Evolutionary conservation across 163 green algal species (phyloP).

Genomic region (Prototheca wickerhamii): DNA sequence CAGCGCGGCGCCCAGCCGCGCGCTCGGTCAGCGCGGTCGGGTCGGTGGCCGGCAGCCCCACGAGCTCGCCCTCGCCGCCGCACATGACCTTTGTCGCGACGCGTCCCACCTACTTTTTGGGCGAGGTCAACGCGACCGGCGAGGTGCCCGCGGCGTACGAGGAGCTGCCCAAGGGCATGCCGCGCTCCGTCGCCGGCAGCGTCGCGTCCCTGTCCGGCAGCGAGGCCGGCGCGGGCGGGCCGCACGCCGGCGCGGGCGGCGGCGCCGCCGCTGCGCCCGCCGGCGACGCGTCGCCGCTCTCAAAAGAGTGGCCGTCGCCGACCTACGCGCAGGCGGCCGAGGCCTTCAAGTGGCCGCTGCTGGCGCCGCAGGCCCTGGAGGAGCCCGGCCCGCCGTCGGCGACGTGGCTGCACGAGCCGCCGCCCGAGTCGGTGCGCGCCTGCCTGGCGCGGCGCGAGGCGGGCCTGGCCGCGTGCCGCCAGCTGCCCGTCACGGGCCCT

Average conservation of each 20-base stretch:
- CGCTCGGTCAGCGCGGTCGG: too few relatives aligned
- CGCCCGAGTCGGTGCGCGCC: neutral
- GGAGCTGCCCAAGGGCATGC: neutral
- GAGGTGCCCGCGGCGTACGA: too few relatives aligned
- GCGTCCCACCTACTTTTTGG: too few relatives aligned
- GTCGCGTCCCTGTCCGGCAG: neutral
- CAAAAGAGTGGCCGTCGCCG: constrained; percentile 18
- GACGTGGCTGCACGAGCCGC: constrained; percentile 8
- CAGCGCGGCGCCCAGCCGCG: too few relatives aligned
- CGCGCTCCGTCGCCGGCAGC: neutral
- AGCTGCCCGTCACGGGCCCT: neutral
- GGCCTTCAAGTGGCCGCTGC: constrained; percentile 57
- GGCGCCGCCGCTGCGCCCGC: neutral
- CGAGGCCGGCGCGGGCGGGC: neutral
- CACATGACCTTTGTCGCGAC: too few relatives aligned
- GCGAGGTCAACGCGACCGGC: too few relatives aligned
- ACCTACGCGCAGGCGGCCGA: constrained; percentile 30
- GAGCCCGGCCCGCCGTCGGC: constrained; percentile 6
- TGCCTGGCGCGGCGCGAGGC: constrained; percentile 21
- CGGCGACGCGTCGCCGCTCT: constrained; percentile 19
- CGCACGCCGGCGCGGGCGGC: neutral
- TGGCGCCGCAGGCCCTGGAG: constrained; percentile 45
- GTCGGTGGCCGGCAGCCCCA: neutral
- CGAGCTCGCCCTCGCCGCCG: too few relatives aligned
- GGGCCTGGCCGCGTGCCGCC: neutral